Conservation (phyloP, 192 early-diverging fungal genomes). For the Rhizophagus clarus region DNA sequence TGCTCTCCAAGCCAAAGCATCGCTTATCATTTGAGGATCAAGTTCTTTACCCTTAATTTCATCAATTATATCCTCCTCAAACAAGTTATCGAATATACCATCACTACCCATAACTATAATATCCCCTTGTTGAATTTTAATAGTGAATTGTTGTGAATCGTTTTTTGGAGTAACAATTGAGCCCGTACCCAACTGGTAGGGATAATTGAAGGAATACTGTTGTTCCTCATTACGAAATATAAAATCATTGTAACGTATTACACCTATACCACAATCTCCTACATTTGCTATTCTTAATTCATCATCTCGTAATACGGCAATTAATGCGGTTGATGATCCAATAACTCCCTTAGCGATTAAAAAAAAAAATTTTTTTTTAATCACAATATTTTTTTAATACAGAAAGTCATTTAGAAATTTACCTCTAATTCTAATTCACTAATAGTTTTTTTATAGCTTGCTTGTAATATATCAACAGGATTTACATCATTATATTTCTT, state of each 20-base stretch:
- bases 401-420: slow-evolving; percentile 2
- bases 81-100: slow-evolving; percentile 97
- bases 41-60: slow-evolving; percentile 54
- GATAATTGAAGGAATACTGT: slow-evolving; percentile 99
- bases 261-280: slow-evolving; percentile 90
- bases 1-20: slow-evolving; percentile 78
- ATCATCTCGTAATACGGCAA: slow-evolving; percentile 86
- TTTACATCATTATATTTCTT: slow-evolving; percentile 79
- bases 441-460: slow-evolving; percentile 74
- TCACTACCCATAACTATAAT: slow-evolving; percentile 92
- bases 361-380: not conserved
- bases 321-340: slow-evolving; percentile 89
- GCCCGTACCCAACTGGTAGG: slow-evolving; percentile 92
- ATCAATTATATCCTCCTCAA: slow-evolving; percentile 96
- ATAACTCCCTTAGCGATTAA: slow-evolving; percentile 61
- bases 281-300: slow-evolving; percentile 93
- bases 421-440: slow-evolving; percentile 71
- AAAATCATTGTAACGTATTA: slow-evolving; percentile 85
- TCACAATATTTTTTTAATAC: not conserved
- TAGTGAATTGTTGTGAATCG: slow-evolving; percentile 80
- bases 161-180: slow-evolving; percentile 70
- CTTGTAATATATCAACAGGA: slow-evolving; percentile 80
- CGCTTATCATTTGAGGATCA: slow-evolving; percentile 78
- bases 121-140: slow-evolving; percentile 90
- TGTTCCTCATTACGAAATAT: slow-evolving; percentile 96